phyloP scores from a whole-genome alignment of 768 basidiomycete species.

The Russula griseocarnosa region DNA sequence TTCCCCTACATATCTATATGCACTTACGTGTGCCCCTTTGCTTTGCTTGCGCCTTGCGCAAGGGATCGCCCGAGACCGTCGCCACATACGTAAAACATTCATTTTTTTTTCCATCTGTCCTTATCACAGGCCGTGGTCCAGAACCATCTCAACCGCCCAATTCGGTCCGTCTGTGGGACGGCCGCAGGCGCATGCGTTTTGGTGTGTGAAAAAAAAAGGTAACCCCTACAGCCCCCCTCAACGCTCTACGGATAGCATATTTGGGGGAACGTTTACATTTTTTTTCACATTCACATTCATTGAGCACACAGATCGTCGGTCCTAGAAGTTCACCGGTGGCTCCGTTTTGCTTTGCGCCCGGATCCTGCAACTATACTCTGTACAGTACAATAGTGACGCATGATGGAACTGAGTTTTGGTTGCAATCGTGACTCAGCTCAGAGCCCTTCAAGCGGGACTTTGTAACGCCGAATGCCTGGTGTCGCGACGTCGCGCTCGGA shows the following conservation, averaged over 20 bases:
- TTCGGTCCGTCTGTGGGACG: background rate
- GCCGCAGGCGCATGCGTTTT: background rate
- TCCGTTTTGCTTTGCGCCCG: background rate
- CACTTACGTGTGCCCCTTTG: background rate
- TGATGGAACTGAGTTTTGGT: no score
- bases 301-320: conserved; percentile 2
- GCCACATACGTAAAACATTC: conserved; percentile 13
- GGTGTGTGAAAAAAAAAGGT: background rate
- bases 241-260: no score
- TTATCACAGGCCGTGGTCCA: conserved; percentile 1
- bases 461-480: background rate
- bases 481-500: background rate
- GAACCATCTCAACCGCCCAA: conserved; percentile 7
- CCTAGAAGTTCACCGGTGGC: background rate
- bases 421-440: background rate
- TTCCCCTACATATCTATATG: background rate
- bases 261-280: no score
- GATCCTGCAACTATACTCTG: no score
- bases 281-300: no score
- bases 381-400: background rate
- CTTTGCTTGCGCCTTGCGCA: background rate
- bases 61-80: conserved; percentile 10
- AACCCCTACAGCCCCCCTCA: background rate
- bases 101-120: background rate
- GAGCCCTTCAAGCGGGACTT: background rate